Conservation (phyloP, 345 rosid genomes). For the Boechera stricta region DNA sequence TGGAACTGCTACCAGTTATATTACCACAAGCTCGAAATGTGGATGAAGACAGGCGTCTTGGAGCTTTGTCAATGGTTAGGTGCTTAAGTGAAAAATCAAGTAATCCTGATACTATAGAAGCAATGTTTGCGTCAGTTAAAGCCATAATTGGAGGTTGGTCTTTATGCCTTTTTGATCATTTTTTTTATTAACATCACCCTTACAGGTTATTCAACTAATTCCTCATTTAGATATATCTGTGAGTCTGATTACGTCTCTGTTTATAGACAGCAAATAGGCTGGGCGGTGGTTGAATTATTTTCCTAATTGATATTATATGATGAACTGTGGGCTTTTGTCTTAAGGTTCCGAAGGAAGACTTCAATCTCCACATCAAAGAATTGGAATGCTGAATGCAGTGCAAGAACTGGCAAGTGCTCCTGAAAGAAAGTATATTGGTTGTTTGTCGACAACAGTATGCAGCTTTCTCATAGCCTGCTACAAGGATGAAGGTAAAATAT, state of each 20-base stretch:
- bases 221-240: not conserved
- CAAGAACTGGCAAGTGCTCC: conserved; percentile 83
- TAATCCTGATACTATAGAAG: conserved; percentile 88
- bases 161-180: conserved; percentile 14
- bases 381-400: conserved; percentile 83
- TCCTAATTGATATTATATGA: conserved; percentile 19
- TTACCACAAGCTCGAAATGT: conserved; percentile 81
- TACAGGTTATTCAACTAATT: not conserved
- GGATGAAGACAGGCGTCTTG: conserved; percentile 83
- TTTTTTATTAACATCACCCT: not conserved
- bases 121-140: conserved; percentile 76
- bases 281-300: conserved; percentile 11
- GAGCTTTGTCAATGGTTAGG: conserved; percentile 68
- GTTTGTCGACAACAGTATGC: conserved; percentile 59
- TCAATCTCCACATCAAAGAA: conserved; percentile 84
- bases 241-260: not conserved
- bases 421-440: conserved; percentile 81
- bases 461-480: conserved; percentile 72
- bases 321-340: conserved; percentile 25
- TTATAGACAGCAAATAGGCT: conserved; percentile 5
- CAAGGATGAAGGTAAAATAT: conserved; percentile 80
- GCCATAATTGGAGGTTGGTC: conserved; percentile 86
- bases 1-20: conserved; percentile 74
- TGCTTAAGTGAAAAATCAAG: conserved; percentile 84
- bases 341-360: conserved; percentile 97